A percentile compares a stretch with the other conserved stretches of the same genome.
phyloP scores from a whole-genome alignment of 2,329 filamentous ascomycete genomes.

The Akanthomyces lecanii region DNA sequence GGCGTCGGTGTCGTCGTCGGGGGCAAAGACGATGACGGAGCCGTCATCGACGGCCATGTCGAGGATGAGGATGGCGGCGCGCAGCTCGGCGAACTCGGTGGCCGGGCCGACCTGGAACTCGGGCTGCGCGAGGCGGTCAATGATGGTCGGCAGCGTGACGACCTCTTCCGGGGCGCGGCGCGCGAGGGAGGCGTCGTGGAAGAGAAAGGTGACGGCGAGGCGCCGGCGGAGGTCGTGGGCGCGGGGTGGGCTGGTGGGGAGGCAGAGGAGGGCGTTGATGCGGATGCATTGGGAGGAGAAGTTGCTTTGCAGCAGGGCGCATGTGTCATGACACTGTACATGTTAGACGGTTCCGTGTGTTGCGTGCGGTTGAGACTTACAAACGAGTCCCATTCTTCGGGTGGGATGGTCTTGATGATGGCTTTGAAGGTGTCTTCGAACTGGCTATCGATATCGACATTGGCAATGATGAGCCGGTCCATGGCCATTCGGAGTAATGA shows the following conservation, averaged over 20 bases:
- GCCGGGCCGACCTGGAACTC: slow-evolving; percentile 49
- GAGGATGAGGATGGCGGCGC: slow-evolving; percentile 62
- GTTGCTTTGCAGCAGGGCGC: slow-evolving; percentile 41
- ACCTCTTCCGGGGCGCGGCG: slow-evolving; percentile 37
- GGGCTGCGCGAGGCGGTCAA: slow-evolving; percentile 41
- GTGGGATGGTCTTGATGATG: slow-evolving; percentile 41
- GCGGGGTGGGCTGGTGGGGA: slow-evolving; percentile 49
- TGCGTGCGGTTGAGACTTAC: slow-evolving; percentile 31
- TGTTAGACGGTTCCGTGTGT: neutral
- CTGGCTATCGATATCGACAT: slow-evolving; percentile 36
- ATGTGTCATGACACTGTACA: slow-evolving; percentile 46
- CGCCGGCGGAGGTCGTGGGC: slow-evolving; percentile 60
- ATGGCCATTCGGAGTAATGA: slow-evolving; percentile 52
- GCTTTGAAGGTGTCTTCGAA: slow-evolving; percentile 41
- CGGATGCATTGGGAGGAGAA: slow-evolving; percentile 49
- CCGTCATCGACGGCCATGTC: slow-evolving; percentile 71
- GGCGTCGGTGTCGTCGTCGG: slow-evolving; percentile 24
- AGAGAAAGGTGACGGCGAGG: slow-evolving; percentile 61
- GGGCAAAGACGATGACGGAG: slow-evolving; percentile 24
- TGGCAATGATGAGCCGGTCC: slow-evolving; percentile 46
- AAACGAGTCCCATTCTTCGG: slow-evolving; percentile 35
- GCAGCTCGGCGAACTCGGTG: slow-evolving; percentile 66
- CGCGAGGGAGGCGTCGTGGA: slow-evolving; percentile 44
- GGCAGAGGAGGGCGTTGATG: slow-evolving; percentile 51
- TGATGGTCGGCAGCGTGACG: slow-evolving; percentile 41